Conservation (phyloP, 108 stramenopile genomes). For the Stephanodiscus triporus region DNA sequence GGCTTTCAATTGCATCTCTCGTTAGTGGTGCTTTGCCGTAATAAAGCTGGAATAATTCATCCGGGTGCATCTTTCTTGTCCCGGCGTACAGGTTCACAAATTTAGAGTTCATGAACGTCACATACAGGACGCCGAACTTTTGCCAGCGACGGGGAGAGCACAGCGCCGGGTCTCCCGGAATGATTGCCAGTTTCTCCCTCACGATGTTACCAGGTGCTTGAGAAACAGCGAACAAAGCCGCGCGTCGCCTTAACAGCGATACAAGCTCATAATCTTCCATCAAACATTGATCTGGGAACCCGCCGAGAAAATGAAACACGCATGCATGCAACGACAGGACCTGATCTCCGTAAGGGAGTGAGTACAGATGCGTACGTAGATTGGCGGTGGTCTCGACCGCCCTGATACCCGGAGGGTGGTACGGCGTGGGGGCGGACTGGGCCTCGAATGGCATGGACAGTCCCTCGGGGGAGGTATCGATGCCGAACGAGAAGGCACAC, state of each 20-base stretch:
- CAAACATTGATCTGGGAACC: constrained; percentile 84
- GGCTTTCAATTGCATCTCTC: constrained; percentile 16
- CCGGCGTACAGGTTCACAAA: constrained; percentile 67
- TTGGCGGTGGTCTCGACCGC: constrained; percentile 72
- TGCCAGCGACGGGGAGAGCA: constrained; percentile 89
- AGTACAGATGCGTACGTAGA: constrained; percentile 55
- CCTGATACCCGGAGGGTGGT: constrained; percentile 57
- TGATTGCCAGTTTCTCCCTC: constrained; percentile 51
- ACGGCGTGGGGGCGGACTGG: not conserved
- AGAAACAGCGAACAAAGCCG: constrained; percentile 34
- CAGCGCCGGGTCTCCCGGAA: constrained; percentile 55
- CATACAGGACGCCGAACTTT: constrained; percentile 72
- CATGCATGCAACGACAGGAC: constrained; percentile 68
- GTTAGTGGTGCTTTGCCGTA: constrained; percentile 53
- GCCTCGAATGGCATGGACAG: constrained; percentile 40
- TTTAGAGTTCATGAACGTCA: constrained; percentile 67
- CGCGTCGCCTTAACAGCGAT: constrained; percentile 61
- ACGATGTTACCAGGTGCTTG: not conserved
- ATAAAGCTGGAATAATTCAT: constrained; percentile 63
- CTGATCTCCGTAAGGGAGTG: constrained; percentile 90
- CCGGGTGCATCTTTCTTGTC: constrained; percentile 38
- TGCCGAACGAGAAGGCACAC: constrained; percentile 77
- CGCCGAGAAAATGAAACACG: constrained; percentile 75
- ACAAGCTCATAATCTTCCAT: constrained; percentile 93
- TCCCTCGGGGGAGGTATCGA: constrained; percentile 59